Base-by-base conservation (phyloP, 495 filamentous ascomycete genomes). In the Hypoxylon subgilvum region DNA sequence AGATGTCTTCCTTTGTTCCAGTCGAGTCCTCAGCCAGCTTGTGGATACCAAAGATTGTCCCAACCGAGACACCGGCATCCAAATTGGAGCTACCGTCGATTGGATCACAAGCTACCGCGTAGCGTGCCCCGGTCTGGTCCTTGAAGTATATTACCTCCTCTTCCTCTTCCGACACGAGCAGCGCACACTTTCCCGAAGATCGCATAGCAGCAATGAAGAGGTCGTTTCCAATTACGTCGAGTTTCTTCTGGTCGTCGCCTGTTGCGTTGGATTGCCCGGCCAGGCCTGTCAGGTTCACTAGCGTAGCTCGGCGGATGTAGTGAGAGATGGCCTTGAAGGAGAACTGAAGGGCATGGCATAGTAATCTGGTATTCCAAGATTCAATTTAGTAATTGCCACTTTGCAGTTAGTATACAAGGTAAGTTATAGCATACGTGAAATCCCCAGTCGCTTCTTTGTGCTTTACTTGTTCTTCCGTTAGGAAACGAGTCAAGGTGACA, bases 311-410 rank as follows among this genome's bases (percentile, higher is more conserved):
- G 66, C 94, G 91, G 76, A 98, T 98, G 80, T 97, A 98, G 83
- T 97, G 96, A 62, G 94, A 93, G 74, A 98, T 98, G 48, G 88
- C 92, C 80, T 98, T 98, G 86, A 98, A 98, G 64, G 94, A 90
- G 82, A 97, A 97, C 77, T 97, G 95, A 25, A 98, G 87, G 53
- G 95, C 92, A 71, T 98, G 94, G 82, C 91, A 97, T 48, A 98
- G 84, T 18, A 98, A 84, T 66, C 92, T 96, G 65, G 53, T 36
- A 35, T 35, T 7, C 10, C 10, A n/a, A n/a, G n/a, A n/a, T n/a
- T n/a, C n/a, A n/a, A n/a, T n/a, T n/a, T n/a, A n/a, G n/a, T n/a
- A n/a, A n/a, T n/a, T n/a, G 27, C 27, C 27, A 30, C 10, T 30
- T 5, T 30, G n/a, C n/a, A n/a, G n/a, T n/a, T n/a, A n/a, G n/a